Evolutionary conservation across 2,329 filamentous ascomycete species (phyloP), one percentile per base, ranked within the genome.

Genomic region (Curvularia lunata): DNA sequence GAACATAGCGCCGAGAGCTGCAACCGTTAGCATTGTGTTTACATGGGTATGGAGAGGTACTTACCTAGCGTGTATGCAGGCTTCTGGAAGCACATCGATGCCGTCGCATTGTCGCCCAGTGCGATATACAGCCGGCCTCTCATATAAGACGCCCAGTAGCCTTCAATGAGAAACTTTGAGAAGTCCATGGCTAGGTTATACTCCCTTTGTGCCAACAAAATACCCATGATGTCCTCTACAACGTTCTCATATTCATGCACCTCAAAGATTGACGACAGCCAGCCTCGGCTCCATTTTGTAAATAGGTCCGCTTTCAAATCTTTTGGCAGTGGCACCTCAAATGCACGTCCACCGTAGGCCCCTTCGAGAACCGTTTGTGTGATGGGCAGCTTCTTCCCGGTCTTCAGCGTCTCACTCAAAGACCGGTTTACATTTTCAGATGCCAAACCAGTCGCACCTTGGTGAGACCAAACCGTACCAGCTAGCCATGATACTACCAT

Each of bases 1-100:
- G 52, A 78, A 77, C 55, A 70, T 60, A 21, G 58, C 63, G 16
- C 74, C 73, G 32, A 74, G 61, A 19, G 64, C 76, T 78, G 48
- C 21, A 9, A 25, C 48, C 4, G 56, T 75, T 63, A 73, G 68
- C 54, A 41, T 32, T n/a, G 3, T 28, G 8, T 16, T 13, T 5
- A 32, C 1, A 5, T 28, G 7, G 6, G 25, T 23, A 37, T 1
- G 27, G 4, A 12, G 10, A 8, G 21, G 18, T 12, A 54, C 89
- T 81, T 85, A 93, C 91, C 88, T 76, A 96, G 86, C 54, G 89
- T 88, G 68, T 91, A 89, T 19, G 92, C 91, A 58, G 92, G 91
- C 72, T 90, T 94, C 65, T 88, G 88, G 77, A 99, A 97, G 70
- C 87, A 86, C 27, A 85, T 80, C 27, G 91, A 86, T 53, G 95